Evolutionary conservation across 1,139 yeast species (phyloP).

Genomic region (Yamadazyma membranifaciens): DNA sequence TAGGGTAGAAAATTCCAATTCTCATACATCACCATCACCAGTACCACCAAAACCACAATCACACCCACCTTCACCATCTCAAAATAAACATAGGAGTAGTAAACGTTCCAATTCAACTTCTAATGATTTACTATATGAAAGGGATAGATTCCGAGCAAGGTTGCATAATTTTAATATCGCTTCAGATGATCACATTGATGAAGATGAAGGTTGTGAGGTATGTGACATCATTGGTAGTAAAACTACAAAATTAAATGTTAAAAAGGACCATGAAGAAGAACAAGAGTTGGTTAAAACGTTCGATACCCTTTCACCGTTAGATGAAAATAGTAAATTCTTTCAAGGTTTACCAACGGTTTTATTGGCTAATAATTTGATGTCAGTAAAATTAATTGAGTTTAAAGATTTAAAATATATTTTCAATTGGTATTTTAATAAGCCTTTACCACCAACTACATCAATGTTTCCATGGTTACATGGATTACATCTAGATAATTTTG

Average conservation of each 20-base stretch:
- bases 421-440: slow-evolving; percentile 47
- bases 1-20: not conserved
- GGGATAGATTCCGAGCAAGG: slow-evolving; percentile 46
- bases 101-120: slow-evolving; percentile 45
- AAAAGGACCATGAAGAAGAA: slow-evolving; percentile 7
- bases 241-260: slow-evolving; percentile 36
- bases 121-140: slow-evolving; percentile 40
- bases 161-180: slow-evolving; percentile 31
- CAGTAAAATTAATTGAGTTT: slow-evolving; percentile 25
- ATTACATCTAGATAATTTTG: slow-evolving; percentile 48
- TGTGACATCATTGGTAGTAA: slow-evolving; percentile 39
- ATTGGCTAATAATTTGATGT: slow-evolving; percentile 3
- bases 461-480: slow-evolving; percentile 96
- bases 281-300: not conserved
- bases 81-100: slow-evolving; percentile 7
- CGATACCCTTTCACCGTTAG: slow-evolving; percentile 24
- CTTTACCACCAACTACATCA: slow-evolving; percentile 62
- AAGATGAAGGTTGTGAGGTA: slow-evolving; percentile 41
- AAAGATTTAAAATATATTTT: slow-evolving; percentile 35
- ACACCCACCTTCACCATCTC: not conserved
- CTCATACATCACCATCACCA: not conserved
- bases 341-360: slow-evolving; percentile 4
- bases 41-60: not conserved
- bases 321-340: slow-evolving; percentile 22
- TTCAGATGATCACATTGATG: slow-evolving; percentile 12